phyloP scores from a whole-genome alignment of 2,329 filamentous ascomycete species.

The Phyllosticta paracitricarpa region DNA sequence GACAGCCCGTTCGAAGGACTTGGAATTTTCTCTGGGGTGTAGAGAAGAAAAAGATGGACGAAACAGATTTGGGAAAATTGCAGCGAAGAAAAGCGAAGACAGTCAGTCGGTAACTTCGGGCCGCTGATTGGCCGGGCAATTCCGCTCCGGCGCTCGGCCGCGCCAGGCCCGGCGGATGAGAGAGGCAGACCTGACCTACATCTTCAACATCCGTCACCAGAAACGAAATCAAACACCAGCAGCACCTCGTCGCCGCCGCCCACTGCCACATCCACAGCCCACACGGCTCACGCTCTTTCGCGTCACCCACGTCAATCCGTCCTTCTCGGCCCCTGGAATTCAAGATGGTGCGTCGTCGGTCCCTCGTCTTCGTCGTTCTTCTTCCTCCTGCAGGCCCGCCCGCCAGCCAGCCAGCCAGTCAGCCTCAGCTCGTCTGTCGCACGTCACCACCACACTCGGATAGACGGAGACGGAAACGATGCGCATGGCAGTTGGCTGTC shows the following conservation, averaged over 20 bases:
- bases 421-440: background rate
- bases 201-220: constrained; percentile 6
- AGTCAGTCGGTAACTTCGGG: constrained; percentile 3
- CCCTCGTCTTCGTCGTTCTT: background rate
- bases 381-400: background rate
- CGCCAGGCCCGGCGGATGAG: background rate
- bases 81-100: background rate
- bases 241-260: background rate
- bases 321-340: background rate
- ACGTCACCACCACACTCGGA: background rate
- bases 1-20: background rate
- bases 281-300: background rate
- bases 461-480: background rate
- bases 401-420: background rate
- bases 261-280: background rate
- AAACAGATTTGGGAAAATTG: background rate
- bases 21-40: background rate
- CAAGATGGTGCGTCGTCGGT: background rate
- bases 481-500: background rate
- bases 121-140: constrained; percentile 8
- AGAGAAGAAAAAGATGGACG: background rate
- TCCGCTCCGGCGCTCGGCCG: background rate
- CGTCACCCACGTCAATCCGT: background rate
- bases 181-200: background rate
- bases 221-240: background rate